A percentile compares a stretch with the other conserved stretches of the same genome.
Conservation (phyloP, 1,284 basidiomycete species). For the Lignosus rhinocerotis region DNA sequence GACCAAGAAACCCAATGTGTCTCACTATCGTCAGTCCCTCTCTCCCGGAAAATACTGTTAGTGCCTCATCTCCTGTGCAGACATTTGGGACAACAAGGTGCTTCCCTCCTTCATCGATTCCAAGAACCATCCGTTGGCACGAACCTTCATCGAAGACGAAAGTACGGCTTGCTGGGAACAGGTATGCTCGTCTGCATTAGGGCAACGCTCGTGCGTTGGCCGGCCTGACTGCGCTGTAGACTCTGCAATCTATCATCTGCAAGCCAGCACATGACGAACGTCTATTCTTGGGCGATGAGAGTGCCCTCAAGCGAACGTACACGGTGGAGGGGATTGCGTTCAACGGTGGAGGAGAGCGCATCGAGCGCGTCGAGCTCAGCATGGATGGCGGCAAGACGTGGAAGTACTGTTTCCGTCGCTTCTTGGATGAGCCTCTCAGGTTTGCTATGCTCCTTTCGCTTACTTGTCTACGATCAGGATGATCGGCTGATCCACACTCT, state of each 20-base stretch:
- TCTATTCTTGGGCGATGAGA: conserved; percentile 5
- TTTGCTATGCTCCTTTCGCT: neutral
- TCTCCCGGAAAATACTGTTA: neutral
- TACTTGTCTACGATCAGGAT: neutral
- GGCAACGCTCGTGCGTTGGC: too few relatives aligned
- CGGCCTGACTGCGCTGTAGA: conserved; percentile 4
- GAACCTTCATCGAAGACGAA: conserved; percentile 21
- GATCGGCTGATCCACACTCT: neutral
- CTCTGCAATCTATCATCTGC: conserved; percentile 26
- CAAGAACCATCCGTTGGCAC: conserved; percentile 23
- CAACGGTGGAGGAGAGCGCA: conserved; percentile 22
- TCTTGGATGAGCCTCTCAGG: conserved; percentile 21
- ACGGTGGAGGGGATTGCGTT: conserved; percentile 26
- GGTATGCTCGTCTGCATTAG: neutral
- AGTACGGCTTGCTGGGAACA: conserved; percentile 25
- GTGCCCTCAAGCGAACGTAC: conserved; percentile 10
- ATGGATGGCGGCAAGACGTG: conserved; percentile 27
- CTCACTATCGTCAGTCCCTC: conserved; percentile 23
- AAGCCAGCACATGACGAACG: conserved; percentile 25
- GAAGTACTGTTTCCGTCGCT: conserved; percentile 26
- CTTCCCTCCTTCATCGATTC: conserved; percentile 21
- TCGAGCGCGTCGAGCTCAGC: conserved; percentile 28
- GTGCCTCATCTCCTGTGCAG: neutral
- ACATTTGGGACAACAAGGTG: conserved; percentile 29
- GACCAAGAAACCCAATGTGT: conserved; percentile 22